A percentile compares a stretch with the other conserved stretches of the same genome.
Evolutionary conservation across 352 stramenopile species (phyloP).

Genomic region (Globisporangium apiculatum): DNA sequence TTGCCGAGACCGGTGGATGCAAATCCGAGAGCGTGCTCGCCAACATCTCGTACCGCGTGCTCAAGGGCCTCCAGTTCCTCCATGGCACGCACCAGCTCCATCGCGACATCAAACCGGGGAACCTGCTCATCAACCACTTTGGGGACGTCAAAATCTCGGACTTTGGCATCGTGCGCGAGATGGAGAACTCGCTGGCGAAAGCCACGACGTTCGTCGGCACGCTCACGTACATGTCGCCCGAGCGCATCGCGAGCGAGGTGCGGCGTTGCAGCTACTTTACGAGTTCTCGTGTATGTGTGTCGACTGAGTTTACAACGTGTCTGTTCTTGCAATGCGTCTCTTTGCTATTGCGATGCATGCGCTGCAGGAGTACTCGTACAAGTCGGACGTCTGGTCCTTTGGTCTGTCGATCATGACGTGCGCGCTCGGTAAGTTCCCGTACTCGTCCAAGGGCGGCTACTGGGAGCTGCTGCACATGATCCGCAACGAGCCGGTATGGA

Average conservation of each 20-base stretch:
- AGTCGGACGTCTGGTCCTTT: constrained; percentile 84
- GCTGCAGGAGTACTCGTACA: constrained; percentile 75
- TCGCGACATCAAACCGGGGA: constrained; percentile 93
- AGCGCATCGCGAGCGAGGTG: constrained; percentile 86
- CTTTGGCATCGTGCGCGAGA: constrained; percentile 79
- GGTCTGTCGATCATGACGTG: constrained; percentile 87
- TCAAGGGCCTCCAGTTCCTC: constrained; percentile 87
- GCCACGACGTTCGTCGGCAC: constrained; percentile 90
- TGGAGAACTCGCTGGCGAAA: constrained; percentile 84
- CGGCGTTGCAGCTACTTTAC: neutral
- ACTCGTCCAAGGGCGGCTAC: constrained; percentile 81
- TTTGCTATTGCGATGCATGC: constrained; percentile 1
- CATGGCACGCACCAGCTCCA: constrained; percentile 89
- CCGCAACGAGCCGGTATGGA: constrained; percentile 61
- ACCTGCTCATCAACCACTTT: constrained; percentile 91
- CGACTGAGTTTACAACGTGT: neutral
- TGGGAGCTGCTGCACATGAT: constrained; percentile 89
- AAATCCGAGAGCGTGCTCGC: constrained; percentile 84
- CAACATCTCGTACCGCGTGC: constrained; percentile 83
- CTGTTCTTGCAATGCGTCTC: neutral
- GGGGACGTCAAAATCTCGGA: constrained; percentile 88
- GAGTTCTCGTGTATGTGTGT: neutral
- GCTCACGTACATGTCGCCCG: constrained; percentile 91
- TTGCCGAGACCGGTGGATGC: constrained; percentile 86
- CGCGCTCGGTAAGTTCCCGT: constrained; percentile 84